Evolutionary conservation across 225 moss, liverwort and hornwort genomes (phyloP), one percentile per base, ranked within the genome.

Genomic region (Sphagnum contortum): DNA sequence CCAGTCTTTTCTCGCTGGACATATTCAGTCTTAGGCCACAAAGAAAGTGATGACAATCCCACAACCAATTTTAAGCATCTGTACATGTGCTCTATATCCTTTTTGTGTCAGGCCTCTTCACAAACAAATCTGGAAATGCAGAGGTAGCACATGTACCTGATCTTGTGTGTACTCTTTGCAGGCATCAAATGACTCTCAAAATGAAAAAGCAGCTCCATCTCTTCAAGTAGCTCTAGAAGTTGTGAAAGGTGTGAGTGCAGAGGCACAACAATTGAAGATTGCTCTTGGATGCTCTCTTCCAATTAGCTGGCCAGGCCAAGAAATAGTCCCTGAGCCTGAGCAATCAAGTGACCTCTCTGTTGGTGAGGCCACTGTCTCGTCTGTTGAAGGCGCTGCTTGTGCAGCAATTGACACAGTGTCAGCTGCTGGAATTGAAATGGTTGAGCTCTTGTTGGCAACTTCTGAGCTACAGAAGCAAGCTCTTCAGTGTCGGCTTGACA

Each of bases 221-320:
- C 64, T 89, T 68, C 69, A 75, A 64, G 81, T 82, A 62, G 83
- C 87, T 47, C 63, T 91, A 62, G 80, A 73, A 57, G 70, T 68
- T 6, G 74, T 91, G 56, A 77, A 84, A 49, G 77, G 74, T 52
- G 94, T 94, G 57, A 84, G 70, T 56, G 75, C 77, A 61, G 94
- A 94, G 74, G 89, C 91, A 48, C 81, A 73, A 68, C 79, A 81
- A 61, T 74, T 94, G 11, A 85, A 77, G 47, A 82, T 81, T 62
- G 85, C 86, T 13, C 78, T 83, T 9, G 86, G 88, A 68, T 89
- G 81, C 64, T 75, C 89, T 12, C 89, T 94, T 44, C 94, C 94
- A 4, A 75, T 94, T 55, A 94, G 94, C 76, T 79, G 76, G 72
- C 80, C 73, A 68, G 76, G 66, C 47, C 76, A 83, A 1, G 85